A percentile compares a stretch with the other conserved stretches of the same genome.
These are phyloP conservation scores for Oryza meyeriana DNA, from an alignment of 176 grass and related monocot genomes.

Conservation along the genomic window DNA sequence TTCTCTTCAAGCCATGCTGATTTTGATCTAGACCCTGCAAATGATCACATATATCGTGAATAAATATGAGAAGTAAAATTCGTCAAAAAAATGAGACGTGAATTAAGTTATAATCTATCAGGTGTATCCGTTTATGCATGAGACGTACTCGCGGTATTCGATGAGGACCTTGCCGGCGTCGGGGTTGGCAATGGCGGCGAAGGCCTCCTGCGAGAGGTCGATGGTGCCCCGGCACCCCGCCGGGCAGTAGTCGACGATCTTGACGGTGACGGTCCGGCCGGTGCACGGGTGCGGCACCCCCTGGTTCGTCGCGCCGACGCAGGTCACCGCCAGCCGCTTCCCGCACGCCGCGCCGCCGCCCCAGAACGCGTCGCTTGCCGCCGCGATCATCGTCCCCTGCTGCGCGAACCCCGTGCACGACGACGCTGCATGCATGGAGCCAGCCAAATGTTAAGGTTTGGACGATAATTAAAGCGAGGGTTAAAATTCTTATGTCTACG, in stretches of 20 bases:
- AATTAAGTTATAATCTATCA: background rate
- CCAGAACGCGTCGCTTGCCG: slow-evolving; percentile 42
- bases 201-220: slow-evolving; percentile 63
- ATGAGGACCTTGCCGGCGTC: slow-evolving; percentile 52
- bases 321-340: slow-evolving; percentile 21
- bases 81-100: background rate
- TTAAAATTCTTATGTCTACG: too few relatives aligned
- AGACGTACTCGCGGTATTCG: slow-evolving; percentile 35
- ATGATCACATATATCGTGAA: background rate
- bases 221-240: slow-evolving; percentile 28
- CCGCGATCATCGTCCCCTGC: slow-evolving; percentile 51
- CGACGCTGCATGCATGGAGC: slow-evolving; percentile 35
- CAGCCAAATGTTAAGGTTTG: too few relatives aligned
- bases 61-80: background rate
- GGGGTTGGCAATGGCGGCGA: slow-evolving; percentile 44
- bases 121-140: too few relatives aligned
- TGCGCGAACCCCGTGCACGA: slow-evolving; percentile 38
- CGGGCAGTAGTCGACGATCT: slow-evolving; percentile 46
- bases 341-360: slow-evolving; percentile 44
- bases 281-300: slow-evolving; percentile 47
- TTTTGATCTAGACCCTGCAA: background rate
- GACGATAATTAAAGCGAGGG: background rate
- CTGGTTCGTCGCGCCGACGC: slow-evolving; percentile 36
- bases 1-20: background rate
- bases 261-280: slow-evolving; percentile 38